Percentiles rank a stretch among this genome's conserved stretches.
Evolutionary conservation across 345 rosid species (phyloP).

Genomic region (Aquilaria sinensis): DNA sequence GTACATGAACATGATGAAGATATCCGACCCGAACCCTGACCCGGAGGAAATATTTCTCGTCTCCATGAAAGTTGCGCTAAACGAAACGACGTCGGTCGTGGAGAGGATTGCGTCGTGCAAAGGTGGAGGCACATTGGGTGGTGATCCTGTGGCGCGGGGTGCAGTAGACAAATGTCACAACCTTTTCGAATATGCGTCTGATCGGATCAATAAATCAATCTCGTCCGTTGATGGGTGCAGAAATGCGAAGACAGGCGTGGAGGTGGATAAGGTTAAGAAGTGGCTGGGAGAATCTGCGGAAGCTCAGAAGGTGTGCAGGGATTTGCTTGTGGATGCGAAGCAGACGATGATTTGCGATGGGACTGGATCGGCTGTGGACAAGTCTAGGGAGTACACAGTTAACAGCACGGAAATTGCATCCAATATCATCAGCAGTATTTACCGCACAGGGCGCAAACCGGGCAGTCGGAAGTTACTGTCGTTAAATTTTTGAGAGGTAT

Average conservation of each 20-base stretch:
- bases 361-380: slow-evolving; percentile 16
- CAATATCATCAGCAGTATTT: slow-evolving; percentile 2
- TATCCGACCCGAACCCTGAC: slow-evolving; percentile 1
- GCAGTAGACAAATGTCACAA: slow-evolving; percentile 16
- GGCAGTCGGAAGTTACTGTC: slow-evolving; percentile 2
- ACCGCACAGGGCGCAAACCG: neutral
- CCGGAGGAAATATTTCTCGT: slow-evolving; percentile 16
- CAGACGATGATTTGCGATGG: neutral
- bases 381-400: slow-evolving; percentile 28
- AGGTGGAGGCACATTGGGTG: neutral
- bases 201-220: slow-evolving; percentile 16
- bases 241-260: slow-evolving; percentile 7
- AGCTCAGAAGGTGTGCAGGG: slow-evolving; percentile 22
- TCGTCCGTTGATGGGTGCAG: neutral
- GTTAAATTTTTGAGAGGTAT: no score
- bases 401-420: slow-evolving; percentile 25
- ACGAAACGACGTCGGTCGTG: slow-evolving; percentile 23
- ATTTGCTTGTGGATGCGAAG: slow-evolving; percentile 18
- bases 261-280: slow-evolving; percentile 15
- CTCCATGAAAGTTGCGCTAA: slow-evolving; percentile 20
- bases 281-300: slow-evolving; percentile 26
- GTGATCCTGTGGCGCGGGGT: slow-evolving; percentile 2
- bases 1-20: slow-evolving; percentile 12
- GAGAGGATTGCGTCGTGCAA: slow-evolving; percentile 12
- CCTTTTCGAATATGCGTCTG: slow-evolving; percentile 22